Conservation (phyloP, 1,139 yeast genomes). For the Kurtzmaniella quercitrusa region DNA sequence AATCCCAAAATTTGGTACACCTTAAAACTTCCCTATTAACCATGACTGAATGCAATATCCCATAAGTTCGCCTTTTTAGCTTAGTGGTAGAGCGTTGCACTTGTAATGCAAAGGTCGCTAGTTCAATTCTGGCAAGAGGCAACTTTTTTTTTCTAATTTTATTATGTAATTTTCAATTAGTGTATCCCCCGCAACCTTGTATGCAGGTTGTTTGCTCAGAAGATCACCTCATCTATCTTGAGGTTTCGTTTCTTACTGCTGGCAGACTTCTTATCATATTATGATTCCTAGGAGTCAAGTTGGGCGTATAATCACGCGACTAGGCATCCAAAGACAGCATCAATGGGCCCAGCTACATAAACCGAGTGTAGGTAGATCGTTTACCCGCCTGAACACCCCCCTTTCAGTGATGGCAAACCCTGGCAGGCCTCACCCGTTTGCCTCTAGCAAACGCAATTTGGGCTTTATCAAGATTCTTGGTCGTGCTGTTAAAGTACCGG, state of each 20-base stretch:
- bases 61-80: constrained; percentile 62
- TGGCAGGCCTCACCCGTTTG: not conserved
- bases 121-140: constrained; percentile 74
- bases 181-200: not conserved
- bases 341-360: not conserved
- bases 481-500: constrained; percentile 56
- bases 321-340: not conserved
- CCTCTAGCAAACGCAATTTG: constrained; percentile 20
- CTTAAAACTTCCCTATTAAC: too few species aligned
- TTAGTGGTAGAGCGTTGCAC: constrained; percentile 97
- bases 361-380: not conserved
- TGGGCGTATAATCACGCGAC: not conserved
- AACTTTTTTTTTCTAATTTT: not conserved
- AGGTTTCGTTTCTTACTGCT: not conserved
- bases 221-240: not conserved
- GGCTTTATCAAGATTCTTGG: constrained; percentile 49
- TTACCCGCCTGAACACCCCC: not conserved
- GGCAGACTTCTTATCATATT: too few species aligned
- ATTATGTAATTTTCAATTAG: not conserved
- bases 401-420: not conserved
- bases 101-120: constrained; percentile 94
- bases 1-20: too few species aligned
- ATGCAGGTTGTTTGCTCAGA: not conserved
- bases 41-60: not conserved
- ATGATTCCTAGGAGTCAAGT: not conserved